These are phyloP conservation scores for Umbelopsis isabellina DNA, from an alignment of 192 early-diverging fungal genomes.

Conservation along the genomic window DNA sequence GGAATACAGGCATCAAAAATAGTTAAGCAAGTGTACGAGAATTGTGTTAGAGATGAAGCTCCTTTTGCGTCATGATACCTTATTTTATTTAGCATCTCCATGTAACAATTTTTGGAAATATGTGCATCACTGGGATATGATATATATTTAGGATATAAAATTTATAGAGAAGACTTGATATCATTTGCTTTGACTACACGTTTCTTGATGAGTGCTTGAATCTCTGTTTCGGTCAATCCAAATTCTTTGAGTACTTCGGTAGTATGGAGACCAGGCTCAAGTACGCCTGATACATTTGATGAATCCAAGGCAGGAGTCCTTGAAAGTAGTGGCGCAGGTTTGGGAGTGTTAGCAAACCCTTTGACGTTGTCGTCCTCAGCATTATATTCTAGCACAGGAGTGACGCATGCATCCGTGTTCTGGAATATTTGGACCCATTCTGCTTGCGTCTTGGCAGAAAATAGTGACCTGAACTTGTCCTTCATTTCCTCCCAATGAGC, in stretches of 20 bases:
- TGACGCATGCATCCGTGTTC: constrained; percentile 65
- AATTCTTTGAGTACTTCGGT: constrained; percentile 44
- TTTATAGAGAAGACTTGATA: constrained; percentile 9
- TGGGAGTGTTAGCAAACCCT: constrained; percentile 44
- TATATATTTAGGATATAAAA: neutral
- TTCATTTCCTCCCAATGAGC: constrained; percentile 61
- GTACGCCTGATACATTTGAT: constrained; percentile 23
- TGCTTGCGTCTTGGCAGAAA: constrained; percentile 58
- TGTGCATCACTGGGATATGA: neutral
- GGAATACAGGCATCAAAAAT: constrained; percentile 25
- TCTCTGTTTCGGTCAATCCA: constrained; percentile 44
- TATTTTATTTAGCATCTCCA: neutral
- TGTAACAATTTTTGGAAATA: too few relatives aligned
- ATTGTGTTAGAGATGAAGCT: constrained; percentile 35
- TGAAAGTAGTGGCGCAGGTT: constrained; percentile 55
- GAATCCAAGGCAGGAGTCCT: constrained; percentile 49
- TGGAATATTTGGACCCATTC: constrained; percentile 68
- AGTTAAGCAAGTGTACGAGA: constrained; percentile 36
- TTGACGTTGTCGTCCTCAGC: constrained; percentile 33
- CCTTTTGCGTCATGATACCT: constrained; percentile 25
- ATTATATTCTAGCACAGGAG: constrained; percentile 58
- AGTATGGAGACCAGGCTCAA: constrained; percentile 52
- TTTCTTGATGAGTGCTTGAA: constrained; percentile 20
- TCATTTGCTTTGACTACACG: constrained; percentile 8
- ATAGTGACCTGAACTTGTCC: constrained; percentile 46